Conservation (phyloP, 495 filamentous ascomycete genomes). For the Penicillium parvum region DNA sequence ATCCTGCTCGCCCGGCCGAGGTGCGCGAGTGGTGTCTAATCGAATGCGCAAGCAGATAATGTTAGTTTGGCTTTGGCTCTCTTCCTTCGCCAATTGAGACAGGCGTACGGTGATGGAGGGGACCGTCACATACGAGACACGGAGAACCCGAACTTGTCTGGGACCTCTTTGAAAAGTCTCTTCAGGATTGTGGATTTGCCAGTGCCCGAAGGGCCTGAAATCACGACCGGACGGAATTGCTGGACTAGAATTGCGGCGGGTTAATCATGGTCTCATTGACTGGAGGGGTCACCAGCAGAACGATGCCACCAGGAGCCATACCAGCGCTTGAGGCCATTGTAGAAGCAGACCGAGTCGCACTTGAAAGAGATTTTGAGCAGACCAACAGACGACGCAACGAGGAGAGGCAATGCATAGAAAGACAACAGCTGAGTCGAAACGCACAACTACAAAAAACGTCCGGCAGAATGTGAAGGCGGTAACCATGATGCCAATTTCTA, state of each 20-base stretch:
- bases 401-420: conserved; percentile 22
- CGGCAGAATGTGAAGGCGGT: conserved; percentile 21
- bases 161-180: conserved; percentile 62
- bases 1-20: conserved; percentile 69
- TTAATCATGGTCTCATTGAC: background rate
- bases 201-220: conserved; percentile 80
- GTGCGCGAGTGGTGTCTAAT: conserved; percentile 69
- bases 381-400: conserved; percentile 9
- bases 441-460: conserved; percentile 6
- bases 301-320: conserved; percentile 6
- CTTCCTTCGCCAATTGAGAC: no score
- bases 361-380: background rate
- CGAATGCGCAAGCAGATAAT: background rate
- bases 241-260: conserved; percentile 18
- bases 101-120: background rate
- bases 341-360: conserved; percentile 2
- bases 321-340: conserved; percentile 31
- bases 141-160: conserved; percentile 73
- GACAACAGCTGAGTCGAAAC: background rate
- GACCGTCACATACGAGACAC: conserved; percentile 55
- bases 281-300: background rate
- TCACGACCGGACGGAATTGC: conserved; percentile 65
- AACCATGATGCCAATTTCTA: conserved; percentile 7
- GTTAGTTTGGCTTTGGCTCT: background rate
- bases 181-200: conserved; percentile 87